phyloP scores from a whole-genome alignment of 345 rosid species.

The Bruguiera parviflora region DNA sequence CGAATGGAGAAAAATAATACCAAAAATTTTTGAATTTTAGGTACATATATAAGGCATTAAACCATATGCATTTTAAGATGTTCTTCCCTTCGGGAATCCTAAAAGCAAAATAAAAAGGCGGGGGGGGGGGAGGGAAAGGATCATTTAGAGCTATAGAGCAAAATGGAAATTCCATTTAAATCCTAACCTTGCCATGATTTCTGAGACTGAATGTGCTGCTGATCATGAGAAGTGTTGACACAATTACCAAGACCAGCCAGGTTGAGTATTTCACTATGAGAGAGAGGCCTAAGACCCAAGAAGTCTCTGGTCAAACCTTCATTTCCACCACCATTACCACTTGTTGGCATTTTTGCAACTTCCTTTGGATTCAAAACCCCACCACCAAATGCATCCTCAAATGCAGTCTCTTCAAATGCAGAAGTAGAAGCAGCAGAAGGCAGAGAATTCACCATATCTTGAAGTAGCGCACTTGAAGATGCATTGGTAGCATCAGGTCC shows the following conservation, averaged over 20 bases:
- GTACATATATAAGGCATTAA: conserved; percentile 12
- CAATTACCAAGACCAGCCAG: conserved; percentile 62
- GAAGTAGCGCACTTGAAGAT: conserved; percentile 35
- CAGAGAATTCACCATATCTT: conserved; percentile 46
- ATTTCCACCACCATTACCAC: conserved; percentile 13
- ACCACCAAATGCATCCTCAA: conserved; percentile 40
- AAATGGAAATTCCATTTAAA: conserved; percentile 6
- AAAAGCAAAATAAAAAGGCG: conserved; percentile 2
- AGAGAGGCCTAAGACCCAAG: conserved; percentile 67
- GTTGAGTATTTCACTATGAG: conserved; percentile 68
- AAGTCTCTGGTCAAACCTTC: conserved; percentile 83
- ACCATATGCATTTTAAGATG: conserved; percentile 11
- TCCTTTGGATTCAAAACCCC: conserved; percentile 43
- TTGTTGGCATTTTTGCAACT: neutral
- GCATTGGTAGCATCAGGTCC: neutral
- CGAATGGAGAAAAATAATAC: neutral
- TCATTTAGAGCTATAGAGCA: conserved; percentile 1
- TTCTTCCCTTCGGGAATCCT: conserved; percentile 48
- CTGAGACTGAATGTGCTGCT: conserved; percentile 42
- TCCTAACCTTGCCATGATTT: conserved; percentile 67
- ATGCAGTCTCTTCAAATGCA: conserved; percentile 38
- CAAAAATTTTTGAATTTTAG: conserved; percentile 1
- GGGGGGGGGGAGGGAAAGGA: conserved; percentile 6
- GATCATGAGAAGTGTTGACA: conserved; percentile 44
- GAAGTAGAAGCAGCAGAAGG: conserved; percentile 23